Evolutionary conservation across 2,329 filamentous ascomycete genomes (phyloP).

Genomic region (Penicillium carneum): DNA sequence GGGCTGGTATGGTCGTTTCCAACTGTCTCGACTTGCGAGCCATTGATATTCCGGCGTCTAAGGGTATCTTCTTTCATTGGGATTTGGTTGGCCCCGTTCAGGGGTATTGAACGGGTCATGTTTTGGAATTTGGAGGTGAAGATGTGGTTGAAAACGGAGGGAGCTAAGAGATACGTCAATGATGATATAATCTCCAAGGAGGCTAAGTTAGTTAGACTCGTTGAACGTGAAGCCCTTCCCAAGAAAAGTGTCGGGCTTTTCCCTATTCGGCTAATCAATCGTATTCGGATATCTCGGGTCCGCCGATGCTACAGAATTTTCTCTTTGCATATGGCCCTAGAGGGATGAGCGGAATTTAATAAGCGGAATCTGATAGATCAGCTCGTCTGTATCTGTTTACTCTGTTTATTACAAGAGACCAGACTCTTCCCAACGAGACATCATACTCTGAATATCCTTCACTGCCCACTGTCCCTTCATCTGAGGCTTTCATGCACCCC

Average conservation of each 20-base stretch:
- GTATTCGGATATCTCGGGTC: not conserved
- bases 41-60: constrained; percentile 3
- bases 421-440: too few species aligned
- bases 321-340: not conserved
- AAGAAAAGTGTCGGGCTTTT: not conserved
- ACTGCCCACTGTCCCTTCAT: too few species aligned
- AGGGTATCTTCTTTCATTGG: not conserved
- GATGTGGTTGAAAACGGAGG: not conserved
- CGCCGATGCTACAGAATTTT: not conserved
- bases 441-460: too few species aligned
- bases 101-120: constrained; percentile 8
- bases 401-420: too few species aligned
- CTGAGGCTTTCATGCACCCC: too few species aligned
- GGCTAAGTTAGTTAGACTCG: not conserved
- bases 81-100: not conserved
- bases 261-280: not conserved
- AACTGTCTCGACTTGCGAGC: not conserved
- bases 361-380: too few species aligned
- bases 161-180: not conserved
- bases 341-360: not conserved
- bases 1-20: not conserved
- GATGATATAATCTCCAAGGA: not conserved
- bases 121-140: not conserved
- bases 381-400: too few species aligned
- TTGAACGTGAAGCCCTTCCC: not conserved